phyloP scores from a whole-genome alignment of 2,329 filamentous ascomycete genomes.

The Exophiala lecanii-corni region DNA sequence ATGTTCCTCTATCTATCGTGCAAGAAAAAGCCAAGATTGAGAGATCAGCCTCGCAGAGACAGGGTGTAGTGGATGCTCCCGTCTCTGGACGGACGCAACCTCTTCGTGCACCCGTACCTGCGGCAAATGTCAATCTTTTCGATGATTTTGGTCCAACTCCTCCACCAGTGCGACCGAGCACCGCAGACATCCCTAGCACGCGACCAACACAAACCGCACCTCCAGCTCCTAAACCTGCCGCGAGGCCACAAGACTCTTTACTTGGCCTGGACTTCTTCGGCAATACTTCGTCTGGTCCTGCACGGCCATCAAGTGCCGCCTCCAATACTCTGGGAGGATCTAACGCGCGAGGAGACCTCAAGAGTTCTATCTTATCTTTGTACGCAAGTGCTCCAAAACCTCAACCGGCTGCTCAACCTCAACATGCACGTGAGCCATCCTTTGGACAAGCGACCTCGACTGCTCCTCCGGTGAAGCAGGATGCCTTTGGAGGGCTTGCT shows the following conservation, averaged over 20 bases:
- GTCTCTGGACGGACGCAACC: slow-evolving; percentile 34
- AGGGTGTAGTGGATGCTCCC: slow-evolving; percentile 30
- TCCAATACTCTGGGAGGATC: slow-evolving; percentile 54
- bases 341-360: slow-evolving; percentile 83
- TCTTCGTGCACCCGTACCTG: slow-evolving; percentile 32
- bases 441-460: slow-evolving; percentile 66
- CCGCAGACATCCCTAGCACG: slow-evolving; percentile 60
- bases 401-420: slow-evolving; percentile 51
- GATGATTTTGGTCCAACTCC: slow-evolving; percentile 63
- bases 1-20: slow-evolving; percentile 65
- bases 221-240: slow-evolving; percentile 51
- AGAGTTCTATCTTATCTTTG: slow-evolving; percentile 93
- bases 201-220: slow-evolving; percentile 60
- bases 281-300: slow-evolving; percentile 60
- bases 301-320: slow-evolving; percentile 74
- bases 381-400: slow-evolving; percentile 81
- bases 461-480: slow-evolving; percentile 46
- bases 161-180: slow-evolving; percentile 65
- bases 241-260: slow-evolving; percentile 71
- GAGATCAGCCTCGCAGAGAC: slow-evolving; percentile 52
- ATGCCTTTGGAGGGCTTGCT: slow-evolving; percentile 62
- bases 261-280: slow-evolving; percentile 92
- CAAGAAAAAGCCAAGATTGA: slow-evolving; percentile 67
- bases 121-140: slow-evolving; percentile 71
- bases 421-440: slow-evolving; percentile 57